Conservation (phyloP, 1,139 yeast species). For the Diutina pseudorugosa region DNA sequence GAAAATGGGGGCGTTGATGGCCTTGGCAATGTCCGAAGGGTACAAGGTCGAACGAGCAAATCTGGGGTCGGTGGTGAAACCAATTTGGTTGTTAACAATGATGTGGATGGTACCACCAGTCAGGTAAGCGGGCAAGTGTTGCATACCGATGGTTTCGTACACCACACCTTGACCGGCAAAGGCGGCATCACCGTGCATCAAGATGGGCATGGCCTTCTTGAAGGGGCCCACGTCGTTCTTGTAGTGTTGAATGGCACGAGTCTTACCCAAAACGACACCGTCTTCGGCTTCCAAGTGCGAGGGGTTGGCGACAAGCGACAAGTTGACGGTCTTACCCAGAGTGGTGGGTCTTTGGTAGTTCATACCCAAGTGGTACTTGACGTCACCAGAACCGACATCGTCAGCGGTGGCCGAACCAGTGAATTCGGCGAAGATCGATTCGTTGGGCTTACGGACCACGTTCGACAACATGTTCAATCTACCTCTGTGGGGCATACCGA, state of each 20-base stretch:
- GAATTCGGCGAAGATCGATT: constrained; percentile 92
- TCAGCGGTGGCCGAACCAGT: constrained; percentile 78
- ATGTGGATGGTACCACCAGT: constrained; percentile 98
- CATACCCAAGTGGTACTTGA: constrained; percentile 98
- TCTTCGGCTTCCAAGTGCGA: constrained; percentile 98
- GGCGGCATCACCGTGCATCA: constrained; percentile 98
- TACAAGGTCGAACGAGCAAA: constrained; percentile 95
- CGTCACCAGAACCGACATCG: constrained; percentile 92
- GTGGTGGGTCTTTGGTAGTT: constrained; percentile 98
- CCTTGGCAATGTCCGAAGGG: constrained; percentile 95
- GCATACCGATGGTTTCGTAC: constrained; percentile 95
- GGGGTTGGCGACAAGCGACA: constrained; percentile 95
- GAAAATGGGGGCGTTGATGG: constrained; percentile 96
- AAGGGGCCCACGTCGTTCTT: constrained; percentile 75
- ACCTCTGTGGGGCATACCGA: constrained; percentile 99
- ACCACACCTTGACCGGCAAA: constrained; percentile 99
- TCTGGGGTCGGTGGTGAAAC: constrained; percentile 98
- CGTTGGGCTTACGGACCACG: constrained; percentile 97
- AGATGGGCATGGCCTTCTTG: constrained; percentile 81
- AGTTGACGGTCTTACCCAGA: constrained; percentile 90
- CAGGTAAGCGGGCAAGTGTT: constrained; percentile 84
- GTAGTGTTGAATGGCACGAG: constrained; percentile 91
- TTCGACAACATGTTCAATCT: constrained; percentile 94
- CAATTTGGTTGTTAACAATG: constrained; percentile 95
- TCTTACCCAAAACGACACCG: constrained; percentile 96